These are phyloP conservation scores for Xylaria acuta DNA, from an alignment of 495 filamentous ascomycete species.

Conservation along the genomic window DNA sequence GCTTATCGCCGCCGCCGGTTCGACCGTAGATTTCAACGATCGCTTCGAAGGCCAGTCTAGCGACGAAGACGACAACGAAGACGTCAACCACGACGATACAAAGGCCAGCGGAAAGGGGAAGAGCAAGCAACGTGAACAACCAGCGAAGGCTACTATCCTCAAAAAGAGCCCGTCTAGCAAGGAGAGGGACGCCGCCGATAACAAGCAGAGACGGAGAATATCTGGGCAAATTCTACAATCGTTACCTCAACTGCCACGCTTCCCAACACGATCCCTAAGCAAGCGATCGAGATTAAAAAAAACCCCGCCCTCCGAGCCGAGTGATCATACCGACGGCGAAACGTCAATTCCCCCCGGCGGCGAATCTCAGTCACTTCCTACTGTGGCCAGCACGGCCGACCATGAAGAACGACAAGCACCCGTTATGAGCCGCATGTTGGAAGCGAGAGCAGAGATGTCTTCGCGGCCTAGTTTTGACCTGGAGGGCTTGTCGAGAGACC, in stretches of 20 bases:
- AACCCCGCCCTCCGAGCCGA: conserved; percentile 31
- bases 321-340: conserved; percentile 27
- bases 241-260: conserved; percentile 55
- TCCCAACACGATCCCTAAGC: conserved; percentile 44
- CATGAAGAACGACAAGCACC: conserved; percentile 59
- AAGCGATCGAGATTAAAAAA: conserved; percentile 40
- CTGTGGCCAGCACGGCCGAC: conserved; percentile 41
- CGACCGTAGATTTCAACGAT: conserved; percentile 76
- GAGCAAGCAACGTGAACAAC: conserved; percentile 31
- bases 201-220: conserved; percentile 60
- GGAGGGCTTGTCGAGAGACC: conserved; percentile 47
- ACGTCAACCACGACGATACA: conserved; percentile 32
- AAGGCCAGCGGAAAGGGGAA: conserved; percentile 20
- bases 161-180: conserved; percentile 32
- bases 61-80: conserved; percentile 73
- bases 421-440: conserved; percentile 81
- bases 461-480: conserved; percentile 60
- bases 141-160: conserved; percentile 48
- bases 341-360: conserved; percentile 23
- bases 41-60: conserved; percentile 82
- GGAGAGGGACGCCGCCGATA: conserved; percentile 31
- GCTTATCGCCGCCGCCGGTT: conserved; percentile 89
- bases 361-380: conserved; percentile 27
- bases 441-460: conserved; percentile 74
- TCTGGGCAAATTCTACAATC: conserved; percentile 69